A percentile compares a stretch with the other conserved stretches of the same genome.
phyloP scores from a whole-genome alignment of 2,329 filamentous ascomycete genomes.

The Penicillium sp. region DNA sequence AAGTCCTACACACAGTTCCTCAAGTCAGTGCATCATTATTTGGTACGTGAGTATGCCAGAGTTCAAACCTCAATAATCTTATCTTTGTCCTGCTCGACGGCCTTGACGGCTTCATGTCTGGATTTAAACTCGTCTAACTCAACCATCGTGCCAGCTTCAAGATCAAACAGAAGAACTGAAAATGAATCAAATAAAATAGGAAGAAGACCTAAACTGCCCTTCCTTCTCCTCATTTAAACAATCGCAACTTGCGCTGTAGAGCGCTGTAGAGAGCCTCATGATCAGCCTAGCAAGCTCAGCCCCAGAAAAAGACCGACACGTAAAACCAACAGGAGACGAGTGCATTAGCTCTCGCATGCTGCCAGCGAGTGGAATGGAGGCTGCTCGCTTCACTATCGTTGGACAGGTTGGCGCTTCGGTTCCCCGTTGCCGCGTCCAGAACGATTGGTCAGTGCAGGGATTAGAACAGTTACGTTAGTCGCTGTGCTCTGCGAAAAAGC shows the following conservation, averaged over 20 bases:
- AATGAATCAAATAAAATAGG: neutral
- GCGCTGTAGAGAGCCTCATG: neutral
- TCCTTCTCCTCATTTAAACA: neutral
- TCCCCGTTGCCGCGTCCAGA: neutral
- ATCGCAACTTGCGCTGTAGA: neutral
- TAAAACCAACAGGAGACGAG: neutral
- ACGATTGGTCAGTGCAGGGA: neutral
- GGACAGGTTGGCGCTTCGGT: neutral
- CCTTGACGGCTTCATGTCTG: slow-evolving; percentile 16
- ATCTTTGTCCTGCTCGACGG: slow-evolving; percentile 28
- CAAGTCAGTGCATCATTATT: neutral
- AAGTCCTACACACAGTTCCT: slow-evolving; percentile 19
- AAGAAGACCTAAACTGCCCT: neutral
- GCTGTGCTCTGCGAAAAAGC: neutral
- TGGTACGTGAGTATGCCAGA: neutral
- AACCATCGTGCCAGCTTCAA: neutral
- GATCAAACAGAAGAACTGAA: neutral
- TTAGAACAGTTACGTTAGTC: neutral
- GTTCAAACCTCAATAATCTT: slow-evolving; percentile 24
- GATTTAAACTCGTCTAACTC: slow-evolving; percentile 13
- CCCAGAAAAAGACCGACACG: neutral
- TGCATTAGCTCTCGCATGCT: neutral
- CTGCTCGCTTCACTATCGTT: neutral
- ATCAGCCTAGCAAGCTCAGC: neutral
- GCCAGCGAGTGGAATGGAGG: neutral